These are phyloP conservation scores for Daedalea quercina DNA, from an alignment of 768 basidiomycete genomes.

Conservation along the genomic window DNA sequence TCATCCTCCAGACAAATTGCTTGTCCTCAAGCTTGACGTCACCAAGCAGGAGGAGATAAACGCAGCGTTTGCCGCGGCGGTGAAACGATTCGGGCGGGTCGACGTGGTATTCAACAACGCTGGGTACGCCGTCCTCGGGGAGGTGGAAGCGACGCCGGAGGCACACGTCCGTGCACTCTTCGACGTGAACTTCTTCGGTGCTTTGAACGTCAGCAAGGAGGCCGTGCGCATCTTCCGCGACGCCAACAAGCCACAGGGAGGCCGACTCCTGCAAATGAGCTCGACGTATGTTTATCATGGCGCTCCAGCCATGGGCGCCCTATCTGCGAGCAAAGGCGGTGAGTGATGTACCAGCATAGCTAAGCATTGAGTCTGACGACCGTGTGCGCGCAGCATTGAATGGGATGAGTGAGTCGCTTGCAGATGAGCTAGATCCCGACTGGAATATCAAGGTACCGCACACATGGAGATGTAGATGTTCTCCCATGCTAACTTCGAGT, in stretches of 20 bases:
- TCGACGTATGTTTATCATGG: conserved; percentile 24
- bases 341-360: neutral
- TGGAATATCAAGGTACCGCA: conserved; percentile 50
- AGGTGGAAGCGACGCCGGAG: conserved; percentile 13
- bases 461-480: too few species aligned
- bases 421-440: conserved; percentile 33
- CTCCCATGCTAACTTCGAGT: too few species aligned
- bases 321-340: conserved; percentile 11
- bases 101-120: conserved; percentile 25
- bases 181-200: conserved; percentile 24
- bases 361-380: conserved; percentile 15
- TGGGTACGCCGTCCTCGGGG: conserved; percentile 9
- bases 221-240: conserved; percentile 31
- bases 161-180: conserved; percentile 7
- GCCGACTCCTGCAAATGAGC: conserved; percentile 30
- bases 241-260: conserved; percentile 27
- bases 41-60: conserved; percentile 7
- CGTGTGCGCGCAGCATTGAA: conserved; percentile 19
- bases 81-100: conserved; percentile 13
- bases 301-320: conserved; percentile 8
- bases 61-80: conserved; percentile 14
- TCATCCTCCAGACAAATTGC: conserved; percentile 10
- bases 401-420: conserved; percentile 31
- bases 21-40: conserved; percentile 19
- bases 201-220: conserved; percentile 22